Base-by-base conservation (phyloP, 495 filamentous ascomycete species). In the Lindgomyces ingoldianus region DNA sequence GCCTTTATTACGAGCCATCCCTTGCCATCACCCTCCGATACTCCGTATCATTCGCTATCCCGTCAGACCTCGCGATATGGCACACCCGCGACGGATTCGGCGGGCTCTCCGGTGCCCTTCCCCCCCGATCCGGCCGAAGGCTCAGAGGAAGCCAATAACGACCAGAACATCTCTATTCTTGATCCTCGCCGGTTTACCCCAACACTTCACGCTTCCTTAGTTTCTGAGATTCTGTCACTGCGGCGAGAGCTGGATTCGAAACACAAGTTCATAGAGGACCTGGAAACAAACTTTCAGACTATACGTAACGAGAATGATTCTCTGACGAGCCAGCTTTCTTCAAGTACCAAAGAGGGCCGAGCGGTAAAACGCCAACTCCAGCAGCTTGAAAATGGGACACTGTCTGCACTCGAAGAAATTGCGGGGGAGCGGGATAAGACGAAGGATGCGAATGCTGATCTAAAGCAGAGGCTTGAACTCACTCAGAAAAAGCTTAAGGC, bases 111-210 rank as follows among this genome's bases (percentile, higher is more conserved):
- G 18, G 82, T 74, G 14, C 87, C 21, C 80, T 81, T 54, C 44
- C 77, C 85, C 18, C 84, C 83, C 19, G 77, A 78, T 19, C 79
- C 82, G 1, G 76, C 79, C 60, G 60, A 64, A 70, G 70, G 57
- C 74, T 77, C 70, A 73, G 67, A 74, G 54, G 41, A 65, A 63
- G 39, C 62, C 61, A 74, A 76, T 11, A 84, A 82, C 61, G 87
- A 93, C 56, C 89, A 95, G 57, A 85, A 79, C 60, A 83, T 93
- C 47, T 90, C 89, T 19, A 84, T 90, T 18, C 79, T 96, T 21
- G 93, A 98, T 70, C 90, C 94, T 4, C 85, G 92, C 53, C 83
- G 93, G 19, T 96, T 99, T 69, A 98, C 94, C 4, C 94, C 94
- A 3, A 97, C 92, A 1, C 81, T 98, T 19, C 95, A 97, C 77